phyloP scores from a whole-genome alignment of 2,329 filamentous ascomycete genomes.

The Alternaria sp. region DNA sequence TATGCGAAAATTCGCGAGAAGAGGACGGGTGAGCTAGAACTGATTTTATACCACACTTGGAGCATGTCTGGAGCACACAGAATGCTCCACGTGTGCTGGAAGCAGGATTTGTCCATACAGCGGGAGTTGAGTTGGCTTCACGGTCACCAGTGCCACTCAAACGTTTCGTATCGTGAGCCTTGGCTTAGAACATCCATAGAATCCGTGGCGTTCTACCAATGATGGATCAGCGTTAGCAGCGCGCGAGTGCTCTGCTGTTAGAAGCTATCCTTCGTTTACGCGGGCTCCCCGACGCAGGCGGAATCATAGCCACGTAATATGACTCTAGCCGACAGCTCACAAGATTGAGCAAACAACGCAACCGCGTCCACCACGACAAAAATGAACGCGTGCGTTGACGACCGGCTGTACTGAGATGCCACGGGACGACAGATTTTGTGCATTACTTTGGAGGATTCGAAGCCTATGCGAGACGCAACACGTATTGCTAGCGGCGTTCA shows the following conservation, averaged over 20 bases:
- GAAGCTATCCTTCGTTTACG: slow-evolving; percentile 9
- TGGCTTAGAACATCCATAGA: not conserved
- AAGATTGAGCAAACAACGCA: slow-evolving; percentile 14
- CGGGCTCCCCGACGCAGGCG: not conserved
- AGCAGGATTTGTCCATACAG: slow-evolving; percentile 1
- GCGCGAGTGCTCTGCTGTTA: not conserved
- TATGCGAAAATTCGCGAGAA: not conserved
- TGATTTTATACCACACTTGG: not conserved
- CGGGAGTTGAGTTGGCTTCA: slow-evolving; percentile 10
- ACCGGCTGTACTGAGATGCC: not conserved
- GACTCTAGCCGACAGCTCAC: not conserved
- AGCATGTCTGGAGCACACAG: not conserved
- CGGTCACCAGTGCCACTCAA: slow-evolving; percentile 13
- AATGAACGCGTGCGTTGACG: not conserved
- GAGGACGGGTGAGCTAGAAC: not conserved
- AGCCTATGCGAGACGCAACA: not conserved
- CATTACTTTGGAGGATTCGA: not conserved
- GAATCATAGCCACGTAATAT: slow-evolving; percentile 2
- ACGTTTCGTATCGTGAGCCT: slow-evolving; percentile 6
- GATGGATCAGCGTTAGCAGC: not conserved
- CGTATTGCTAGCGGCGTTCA: not conserved
- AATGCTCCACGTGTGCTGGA: slow-evolving; percentile 1
- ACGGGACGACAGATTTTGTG: not conserved
- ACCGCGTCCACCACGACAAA: not conserved
- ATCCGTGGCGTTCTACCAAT: not conserved